Evolutionary conservation across 169 alveolate genomes (phyloP), one percentile per base, ranked within the genome.

Genomic region (Plasmodium malariae): DNA sequence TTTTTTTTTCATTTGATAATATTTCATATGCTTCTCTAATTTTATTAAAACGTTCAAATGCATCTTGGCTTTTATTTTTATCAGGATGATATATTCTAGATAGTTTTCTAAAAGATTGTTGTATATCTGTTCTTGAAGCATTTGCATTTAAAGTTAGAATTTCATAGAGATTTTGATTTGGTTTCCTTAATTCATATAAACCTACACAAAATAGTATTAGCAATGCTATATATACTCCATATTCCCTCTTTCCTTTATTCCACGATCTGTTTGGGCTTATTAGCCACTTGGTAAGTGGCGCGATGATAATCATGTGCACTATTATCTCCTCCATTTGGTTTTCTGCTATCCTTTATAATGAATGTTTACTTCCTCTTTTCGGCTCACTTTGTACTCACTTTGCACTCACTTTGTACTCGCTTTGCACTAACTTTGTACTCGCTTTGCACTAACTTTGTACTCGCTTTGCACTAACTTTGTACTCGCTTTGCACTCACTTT

Each of bases 1-100:
- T 93, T 70, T 95, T 95, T 78, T 97, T 97, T 34, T 94, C 93
- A 88, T 96, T 97, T 62, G 93, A 72, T 54, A 97, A 91, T 1
- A 97, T 96, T 87, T 97, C 99, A 90, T 97, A 96, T 9, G 99
- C 98, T 92, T 97, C 96, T 72, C 98, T 96, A 19, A 97, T 95
- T 80, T 95, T 94, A 91, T 93, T 96, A 93, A 95, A 97, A 43
- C 92, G 92, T 5, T 95, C 97, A 49, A 94, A 96, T 63, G 96
- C 96, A 62, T 96, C 97, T 32, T 89, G 89, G 49, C 93, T 94
- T 88, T 93, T 95, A 91, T 87, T 94, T 12, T 93, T 88, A 87
- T 97, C 99, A 7, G 99, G 99, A 88, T 97, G 99, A 67, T 94
- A 96, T 92, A 96, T 95, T 70, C 93, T 74, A 54, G 97, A 92